These are phyloP conservation scores for Beauveria brongniartii DNA, from an alignment of 2,329 filamentous ascomycete genomes.

Conservation along the genomic window DNA sequence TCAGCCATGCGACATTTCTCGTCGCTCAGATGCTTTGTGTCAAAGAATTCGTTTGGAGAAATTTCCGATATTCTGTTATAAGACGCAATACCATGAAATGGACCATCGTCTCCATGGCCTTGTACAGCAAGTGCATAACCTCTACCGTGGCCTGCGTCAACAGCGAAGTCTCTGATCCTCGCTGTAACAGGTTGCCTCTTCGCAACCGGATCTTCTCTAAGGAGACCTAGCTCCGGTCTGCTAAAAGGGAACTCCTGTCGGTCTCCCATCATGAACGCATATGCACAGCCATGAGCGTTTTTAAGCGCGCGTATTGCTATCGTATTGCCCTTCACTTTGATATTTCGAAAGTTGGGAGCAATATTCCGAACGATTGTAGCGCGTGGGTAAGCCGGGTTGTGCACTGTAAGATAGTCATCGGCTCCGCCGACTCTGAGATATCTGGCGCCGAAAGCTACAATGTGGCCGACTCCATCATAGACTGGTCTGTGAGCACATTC, in stretches of 20 bases:
- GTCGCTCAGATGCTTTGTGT: not conserved
- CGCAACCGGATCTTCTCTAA: not conserved
- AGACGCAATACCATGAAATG: not conserved
- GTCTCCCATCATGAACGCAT: not conserved
- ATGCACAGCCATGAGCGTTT: not conserved
- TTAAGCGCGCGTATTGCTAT: not conserved
- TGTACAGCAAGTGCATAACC: not conserved
- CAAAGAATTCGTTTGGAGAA: not conserved
- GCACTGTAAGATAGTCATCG: not conserved
- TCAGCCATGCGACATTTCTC: not conserved
- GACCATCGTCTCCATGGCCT: not conserved
- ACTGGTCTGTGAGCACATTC: not conserved
- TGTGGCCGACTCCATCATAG: not conserved
- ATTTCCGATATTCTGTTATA: not conserved
- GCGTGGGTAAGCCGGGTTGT: not conserved
- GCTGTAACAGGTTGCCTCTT: not conserved
- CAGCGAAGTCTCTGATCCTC: not conserved
- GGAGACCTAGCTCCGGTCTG: not conserved
- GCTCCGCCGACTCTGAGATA: not conserved
- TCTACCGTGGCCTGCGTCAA: not conserved
- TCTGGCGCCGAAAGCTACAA: not conserved
- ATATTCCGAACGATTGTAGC: not conserved
- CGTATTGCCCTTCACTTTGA: not conserved
- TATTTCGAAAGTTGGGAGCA: not conserved
- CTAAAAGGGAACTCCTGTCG: not conserved